Conservation (phyloP, 2,329 filamentous ascomycete species). For the Orbilia blumenaviensis region DNA sequence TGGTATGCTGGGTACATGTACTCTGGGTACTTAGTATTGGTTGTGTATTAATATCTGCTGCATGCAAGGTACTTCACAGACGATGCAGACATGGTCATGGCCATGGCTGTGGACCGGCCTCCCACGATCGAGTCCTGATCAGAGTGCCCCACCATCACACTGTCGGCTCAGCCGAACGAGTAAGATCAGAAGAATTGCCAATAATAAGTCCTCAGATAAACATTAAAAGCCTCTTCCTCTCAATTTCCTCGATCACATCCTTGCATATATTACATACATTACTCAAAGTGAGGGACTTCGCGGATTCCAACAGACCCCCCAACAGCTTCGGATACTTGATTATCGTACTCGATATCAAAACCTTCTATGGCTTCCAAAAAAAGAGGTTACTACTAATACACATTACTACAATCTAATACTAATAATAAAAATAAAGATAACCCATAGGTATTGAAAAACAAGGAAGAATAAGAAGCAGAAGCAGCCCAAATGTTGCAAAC, state of each 20-base stretch:
- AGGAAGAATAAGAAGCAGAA: neutral
- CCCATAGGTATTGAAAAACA: neutral
- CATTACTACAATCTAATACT: neutral
- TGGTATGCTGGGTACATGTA: no score
- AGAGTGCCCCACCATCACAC: neutral
- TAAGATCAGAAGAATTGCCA: neutral
- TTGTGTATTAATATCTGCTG: no score
- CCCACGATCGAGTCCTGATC: no score
- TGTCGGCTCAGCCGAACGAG: constrained; percentile 15
- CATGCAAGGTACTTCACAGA: neutral
- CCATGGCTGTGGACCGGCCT: no score
- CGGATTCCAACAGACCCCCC: neutral
- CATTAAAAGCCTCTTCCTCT: neutral
- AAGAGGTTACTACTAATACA: neutral
- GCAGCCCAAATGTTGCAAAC: no score
- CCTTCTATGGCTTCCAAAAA: neutral
- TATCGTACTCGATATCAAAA: neutral
- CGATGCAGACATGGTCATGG: no score
- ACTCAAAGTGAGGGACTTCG: neutral
- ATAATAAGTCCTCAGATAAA: no score
- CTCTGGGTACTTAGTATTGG: no score
- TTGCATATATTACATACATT: neutral
- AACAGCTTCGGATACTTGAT: neutral
- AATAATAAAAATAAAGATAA: neutral
- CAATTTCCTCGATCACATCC: neutral